phyloP scores from a whole-genome alignment of 2,329 filamentous ascomycete species.

The Calonectria pteridis region DNA sequence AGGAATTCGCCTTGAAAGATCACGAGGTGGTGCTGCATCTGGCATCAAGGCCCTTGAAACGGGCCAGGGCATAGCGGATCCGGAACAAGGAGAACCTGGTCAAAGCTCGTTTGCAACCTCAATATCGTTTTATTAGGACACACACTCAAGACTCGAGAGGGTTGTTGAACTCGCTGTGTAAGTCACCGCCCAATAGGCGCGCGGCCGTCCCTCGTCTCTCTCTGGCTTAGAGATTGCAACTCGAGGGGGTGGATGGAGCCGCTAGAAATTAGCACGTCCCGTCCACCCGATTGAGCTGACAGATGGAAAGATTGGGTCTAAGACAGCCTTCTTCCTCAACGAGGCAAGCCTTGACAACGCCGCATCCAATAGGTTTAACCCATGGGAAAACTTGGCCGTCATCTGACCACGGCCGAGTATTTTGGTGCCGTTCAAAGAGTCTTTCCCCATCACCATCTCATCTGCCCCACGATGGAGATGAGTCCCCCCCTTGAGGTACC shows the following conservation, averaged over 20 bases:
- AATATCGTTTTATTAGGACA: not conserved
- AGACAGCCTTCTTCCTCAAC: constrained; percentile 13
- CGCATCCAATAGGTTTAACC: constrained; percentile 20
- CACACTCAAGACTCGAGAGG: not conserved
- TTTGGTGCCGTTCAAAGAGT: constrained; percentile 18
- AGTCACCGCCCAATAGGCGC: constrained; percentile 14
- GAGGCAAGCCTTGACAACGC: constrained; percentile 3
- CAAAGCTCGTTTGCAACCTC: constrained; percentile 14
- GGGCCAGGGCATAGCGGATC: constrained; percentile 26
- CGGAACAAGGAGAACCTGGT: constrained; percentile 25
- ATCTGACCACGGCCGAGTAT: constrained; percentile 28
- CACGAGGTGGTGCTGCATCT: constrained; percentile 30
- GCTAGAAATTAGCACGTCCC: constrained; percentile 14
- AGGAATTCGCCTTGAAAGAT: constrained; percentile 23
- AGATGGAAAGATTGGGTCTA: constrained; percentile 27
- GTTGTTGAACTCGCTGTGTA: not conserved
- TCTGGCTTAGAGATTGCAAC: constrained; percentile 12
- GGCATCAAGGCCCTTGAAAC: constrained; percentile 29
- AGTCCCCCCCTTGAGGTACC: constrained; percentile 23
- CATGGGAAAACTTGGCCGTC: constrained; percentile 31
- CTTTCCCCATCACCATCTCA: constrained; percentile 16
- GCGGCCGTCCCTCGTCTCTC: not conserved
- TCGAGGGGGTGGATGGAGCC: constrained; percentile 17
- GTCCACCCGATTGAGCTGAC: constrained; percentile 28
- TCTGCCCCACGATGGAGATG: constrained; percentile 23